phyloP scores from a whole-genome alignment of 768 basidiomycete genomes.

The Lentinula detonsa region DNA sequence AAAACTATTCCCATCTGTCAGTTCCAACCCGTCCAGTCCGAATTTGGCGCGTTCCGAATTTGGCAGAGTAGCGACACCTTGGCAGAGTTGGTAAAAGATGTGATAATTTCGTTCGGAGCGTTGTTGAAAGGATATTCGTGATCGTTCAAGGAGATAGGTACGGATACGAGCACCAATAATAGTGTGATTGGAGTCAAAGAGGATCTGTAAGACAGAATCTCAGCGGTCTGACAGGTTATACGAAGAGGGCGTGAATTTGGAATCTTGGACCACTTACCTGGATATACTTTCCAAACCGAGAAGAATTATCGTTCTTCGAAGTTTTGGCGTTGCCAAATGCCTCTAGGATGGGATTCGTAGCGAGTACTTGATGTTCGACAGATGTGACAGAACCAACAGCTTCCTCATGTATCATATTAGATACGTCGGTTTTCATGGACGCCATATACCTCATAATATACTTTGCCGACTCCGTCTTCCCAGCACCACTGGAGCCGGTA shows the following conservation, averaged over 20 bases:
- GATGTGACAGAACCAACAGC: conserved; percentile 67
- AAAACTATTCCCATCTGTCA: conserved; percentile 68
- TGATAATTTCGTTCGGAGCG: conserved; percentile 97
- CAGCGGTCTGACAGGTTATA: conserved; percentile 63
- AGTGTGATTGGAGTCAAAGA: conserved; percentile 81
- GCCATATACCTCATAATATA: conserved; percentile 99
- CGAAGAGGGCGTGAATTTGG: conserved; percentile 46
- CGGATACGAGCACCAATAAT: conserved; percentile 99
- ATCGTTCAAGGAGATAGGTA: conserved; percentile 96
- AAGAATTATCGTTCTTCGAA: conserved; percentile 98
- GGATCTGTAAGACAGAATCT: conserved; percentile 85
- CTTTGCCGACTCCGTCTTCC: conserved; percentile 99
- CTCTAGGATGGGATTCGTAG: conserved; percentile 99
- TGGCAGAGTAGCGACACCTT: conserved; percentile 64
- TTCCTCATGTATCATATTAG: conserved; percentile 50
- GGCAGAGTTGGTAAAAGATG: conserved; percentile 98
- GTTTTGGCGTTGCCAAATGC: conserved; percentile 99
- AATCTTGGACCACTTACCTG: conserved; percentile 86
- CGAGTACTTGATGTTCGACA: conserved; percentile 96
- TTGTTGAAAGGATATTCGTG: conserved; percentile 96
- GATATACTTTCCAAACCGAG: conserved; percentile 98
- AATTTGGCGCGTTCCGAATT: conserved; percentile 84
- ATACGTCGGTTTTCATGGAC: conserved; percentile 97
- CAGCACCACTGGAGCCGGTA: conserved; percentile 72
- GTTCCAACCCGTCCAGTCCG: conserved; percentile 55